These are phyloP conservation scores for Lepidopterella palustris DNA, from an alignment of 495 filamentous ascomycete species.

Conservation along the genomic window DNA sequence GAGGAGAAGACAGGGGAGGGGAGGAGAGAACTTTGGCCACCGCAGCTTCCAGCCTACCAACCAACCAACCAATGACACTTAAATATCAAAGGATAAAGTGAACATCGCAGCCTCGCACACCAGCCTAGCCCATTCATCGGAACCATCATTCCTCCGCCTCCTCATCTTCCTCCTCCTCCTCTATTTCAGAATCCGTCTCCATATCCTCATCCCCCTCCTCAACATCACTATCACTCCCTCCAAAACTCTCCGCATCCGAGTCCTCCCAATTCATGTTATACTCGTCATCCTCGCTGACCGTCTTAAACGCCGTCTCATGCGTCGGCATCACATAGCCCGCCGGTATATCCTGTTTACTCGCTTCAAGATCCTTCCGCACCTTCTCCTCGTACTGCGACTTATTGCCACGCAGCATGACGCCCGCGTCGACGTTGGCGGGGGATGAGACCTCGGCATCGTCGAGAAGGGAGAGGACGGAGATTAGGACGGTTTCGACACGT, in stretches of 20 bases:
- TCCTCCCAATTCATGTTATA: conserved; percentile 43
- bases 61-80: too few relatives aligned
- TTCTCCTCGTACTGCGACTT: conserved; percentile 58
- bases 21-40: too few relatives aligned
- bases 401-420: conserved; percentile 73
- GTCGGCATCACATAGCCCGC: conserved; percentile 77
- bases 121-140: conserved; percentile 17
- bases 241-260: conserved; percentile 28
- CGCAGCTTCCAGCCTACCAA: too few relatives aligned
- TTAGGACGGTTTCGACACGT: conserved; percentile 86
- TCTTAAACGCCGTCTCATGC: conserved; percentile 52
- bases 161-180: conserved; percentile 29
- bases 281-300: conserved; percentile 64
- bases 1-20: too few relatives aligned
- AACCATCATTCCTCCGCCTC: conserved; percentile 28
- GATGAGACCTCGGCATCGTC: conserved; percentile 91
- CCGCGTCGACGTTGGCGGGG: conserved; percentile 91
- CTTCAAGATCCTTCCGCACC: conserved; percentile 64
- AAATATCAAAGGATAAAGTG: too few relatives aligned
- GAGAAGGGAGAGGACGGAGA: conserved; percentile 86
- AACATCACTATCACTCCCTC: conserved; percentile 70
- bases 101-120: not conserved
- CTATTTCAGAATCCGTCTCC: conserved; percentile 10
- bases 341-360: conserved; percentile 72
- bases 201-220: conserved; percentile 63